Conservation (phyloP, 2,329 filamentous ascomycete species). For the Sporothrix globosa region DNA sequence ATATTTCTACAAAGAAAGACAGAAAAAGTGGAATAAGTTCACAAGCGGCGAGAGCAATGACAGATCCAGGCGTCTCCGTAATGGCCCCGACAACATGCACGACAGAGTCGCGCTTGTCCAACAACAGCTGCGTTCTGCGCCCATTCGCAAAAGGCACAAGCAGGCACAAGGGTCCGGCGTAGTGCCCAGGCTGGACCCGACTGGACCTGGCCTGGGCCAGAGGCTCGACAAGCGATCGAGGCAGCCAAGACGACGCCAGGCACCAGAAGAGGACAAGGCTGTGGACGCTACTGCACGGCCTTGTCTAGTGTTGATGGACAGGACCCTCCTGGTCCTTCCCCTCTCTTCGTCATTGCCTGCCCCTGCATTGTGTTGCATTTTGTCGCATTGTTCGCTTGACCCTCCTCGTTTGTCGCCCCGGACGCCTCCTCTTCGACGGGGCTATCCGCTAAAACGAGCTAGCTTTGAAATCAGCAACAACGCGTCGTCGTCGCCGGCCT, state of each 20-base stretch:
- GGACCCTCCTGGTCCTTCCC: not conserved
- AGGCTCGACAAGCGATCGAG: not conserved
- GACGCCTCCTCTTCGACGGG: no score
- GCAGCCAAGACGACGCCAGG: not conserved
- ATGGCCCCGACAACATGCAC: not conserved
- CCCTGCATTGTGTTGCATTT: constrained; percentile 1
- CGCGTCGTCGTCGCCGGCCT: no score
- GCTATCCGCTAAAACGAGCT: no score
- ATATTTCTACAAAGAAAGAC: not conserved
- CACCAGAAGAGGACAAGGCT: constrained; percentile 16
- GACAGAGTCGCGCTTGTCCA: constrained; percentile 12
- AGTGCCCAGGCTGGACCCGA: not conserved
- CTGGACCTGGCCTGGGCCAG: not conserved
- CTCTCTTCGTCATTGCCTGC: not conserved
- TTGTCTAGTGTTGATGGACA: not conserved
- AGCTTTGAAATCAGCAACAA: no score
- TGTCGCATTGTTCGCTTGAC: no score
- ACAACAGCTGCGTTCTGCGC: constrained; percentile 20
- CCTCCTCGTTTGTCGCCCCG: no score
- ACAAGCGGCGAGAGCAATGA: not conserved
- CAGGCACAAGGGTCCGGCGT: not conserved
- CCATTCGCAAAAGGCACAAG: not conserved
- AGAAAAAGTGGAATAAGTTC: constrained; percentile 8
- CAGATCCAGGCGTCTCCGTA: constrained; percentile 8
- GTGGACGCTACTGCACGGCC: constrained; percentile 21